Base-by-base conservation (phyloP, 495 filamentous ascomycete species). In the Aspergillus steynii region DNA sequence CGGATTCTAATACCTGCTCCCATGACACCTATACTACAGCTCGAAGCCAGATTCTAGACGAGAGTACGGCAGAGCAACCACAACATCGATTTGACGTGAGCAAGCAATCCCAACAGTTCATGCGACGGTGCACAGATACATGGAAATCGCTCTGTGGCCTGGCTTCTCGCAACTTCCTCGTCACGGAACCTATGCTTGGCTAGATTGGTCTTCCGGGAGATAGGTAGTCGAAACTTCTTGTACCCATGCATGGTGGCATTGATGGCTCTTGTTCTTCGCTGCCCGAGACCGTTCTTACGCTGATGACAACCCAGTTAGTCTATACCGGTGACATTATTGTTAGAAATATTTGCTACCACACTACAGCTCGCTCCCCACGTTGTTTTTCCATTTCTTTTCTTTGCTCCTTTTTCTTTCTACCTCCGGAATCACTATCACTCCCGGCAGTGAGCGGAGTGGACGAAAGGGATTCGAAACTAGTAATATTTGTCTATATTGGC, bases 1-100 rank as follows among this genome's bases (percentile, higher is more conserved):
- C 70, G 0, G 58, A 68, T 8, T 48, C 51, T 20, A 66, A 58
- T 37, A 53, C 58, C 9, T 52, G 32, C 5, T 73, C 68, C 5
- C 55, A 61, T 12, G 72, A 77, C 0, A 74, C 72, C 1, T 75
- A 71, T 63, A 37, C 65, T 14, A 77, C 74, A 31, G 74, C 74
- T 3, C 61, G 52, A 9, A 71, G 64, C 48, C 57, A 60, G 8
- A 8, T 50, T 14, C 61, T 58, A 27, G 34, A 65, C 34, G 69
- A 67, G 2, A 60, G 29, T 31, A 25, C 55, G 6, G 27, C 51
- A 55, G 57, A 56, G 32, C 34, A 50, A 45, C 29, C 50, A 20
- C 56, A 20, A 10, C 8, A 3, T 14, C 20, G 14, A 45, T 26
- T 12, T 27, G 7, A 46, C 25, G 29, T 42, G 48, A 34, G 48